phyloP scores from a whole-genome alignment of 371 early-diverging fungal species.

The Zychaea mexicana region DNA sequence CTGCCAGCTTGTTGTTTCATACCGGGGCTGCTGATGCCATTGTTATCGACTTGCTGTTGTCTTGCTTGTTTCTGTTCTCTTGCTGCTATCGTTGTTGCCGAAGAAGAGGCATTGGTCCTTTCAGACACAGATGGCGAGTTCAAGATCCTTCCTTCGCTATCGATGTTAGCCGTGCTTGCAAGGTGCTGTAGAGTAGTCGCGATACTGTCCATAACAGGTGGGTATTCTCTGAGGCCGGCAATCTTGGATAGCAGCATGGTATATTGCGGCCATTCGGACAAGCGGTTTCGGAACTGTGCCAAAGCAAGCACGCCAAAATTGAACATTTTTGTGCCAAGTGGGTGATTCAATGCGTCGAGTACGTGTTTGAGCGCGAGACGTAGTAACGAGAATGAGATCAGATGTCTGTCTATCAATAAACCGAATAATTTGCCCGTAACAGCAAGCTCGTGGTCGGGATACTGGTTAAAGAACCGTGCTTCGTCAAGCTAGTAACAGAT shows the following conservation, averaged over 20 bases:
- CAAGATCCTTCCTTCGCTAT: not conserved
- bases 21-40: not conserved
- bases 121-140: not conserved
- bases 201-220: conserved; percentile 31
- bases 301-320: conserved; percentile 90
- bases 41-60: conserved; percentile 8
- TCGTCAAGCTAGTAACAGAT: conserved; percentile 75
- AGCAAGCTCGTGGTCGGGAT: conserved; percentile 89
- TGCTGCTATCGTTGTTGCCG: too few relatives aligned
- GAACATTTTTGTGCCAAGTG: conserved; percentile 82
- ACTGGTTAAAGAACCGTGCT: conserved; percentile 89
- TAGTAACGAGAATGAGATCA: conserved; percentile 74
- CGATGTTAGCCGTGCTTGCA: conserved; percentile 10
- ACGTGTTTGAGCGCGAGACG: conserved; percentile 86
- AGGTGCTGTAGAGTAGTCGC: conserved; percentile 31
- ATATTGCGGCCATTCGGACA: conserved; percentile 91
- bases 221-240: conserved; percentile 64
- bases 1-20: not conserved
- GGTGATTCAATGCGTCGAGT: conserved; percentile 80
- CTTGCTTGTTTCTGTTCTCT: not conserved
- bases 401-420: conserved; percentile 79
- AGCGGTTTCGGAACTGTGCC: conserved; percentile 77
- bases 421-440: conserved; percentile 91
- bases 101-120: not conserved
- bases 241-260: conserved; percentile 81